A percentile compares a stretch with the other conserved stretches of the same genome.
phyloP scores from a whole-genome alignment of 176 grass and related monocot genomes.

The Ananas comosus region DNA sequence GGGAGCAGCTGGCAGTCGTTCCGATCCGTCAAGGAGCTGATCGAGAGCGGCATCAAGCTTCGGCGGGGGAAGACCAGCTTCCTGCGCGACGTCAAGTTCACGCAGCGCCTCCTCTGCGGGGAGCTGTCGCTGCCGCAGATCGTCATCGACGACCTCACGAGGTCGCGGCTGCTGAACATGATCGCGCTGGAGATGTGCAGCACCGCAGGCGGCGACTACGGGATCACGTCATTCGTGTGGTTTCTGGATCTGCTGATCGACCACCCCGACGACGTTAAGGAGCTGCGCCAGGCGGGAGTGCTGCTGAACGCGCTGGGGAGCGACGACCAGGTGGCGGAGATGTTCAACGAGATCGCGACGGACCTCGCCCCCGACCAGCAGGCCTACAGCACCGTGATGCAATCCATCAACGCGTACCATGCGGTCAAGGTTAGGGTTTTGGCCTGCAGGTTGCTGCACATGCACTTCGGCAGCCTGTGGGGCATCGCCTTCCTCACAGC shows the following conservation, averaged over 20 bases:
- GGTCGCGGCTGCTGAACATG: background rate
- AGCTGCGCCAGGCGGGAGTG: background rate
- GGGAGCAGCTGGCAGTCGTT: background rate
- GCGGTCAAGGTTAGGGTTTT: background rate
- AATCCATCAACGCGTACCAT: background rate
- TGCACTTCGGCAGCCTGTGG: background rate
- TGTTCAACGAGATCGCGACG: constrained; percentile 9
- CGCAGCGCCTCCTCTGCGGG: background rate
- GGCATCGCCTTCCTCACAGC: background rate
- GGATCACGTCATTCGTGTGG: constrained; percentile 5
- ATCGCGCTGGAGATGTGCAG: background rate
- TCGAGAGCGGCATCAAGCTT: background rate
- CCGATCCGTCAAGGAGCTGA: background rate
- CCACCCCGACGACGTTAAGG: background rate
- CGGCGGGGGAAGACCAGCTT: background rate
- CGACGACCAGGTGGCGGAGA: background rate
- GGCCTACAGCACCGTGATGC: background rate
- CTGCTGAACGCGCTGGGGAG: constrained; percentile 2
- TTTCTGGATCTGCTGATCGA: background rate
- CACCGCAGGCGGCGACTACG: background rate
- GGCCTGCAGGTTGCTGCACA: background rate
- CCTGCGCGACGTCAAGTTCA: background rate
- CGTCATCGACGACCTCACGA: background rate
- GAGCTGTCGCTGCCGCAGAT: background rate
- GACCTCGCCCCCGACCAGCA: background rate